Base-by-base conservation (phyloP, 208 protist genomes). In the Leishmania major region DNA sequence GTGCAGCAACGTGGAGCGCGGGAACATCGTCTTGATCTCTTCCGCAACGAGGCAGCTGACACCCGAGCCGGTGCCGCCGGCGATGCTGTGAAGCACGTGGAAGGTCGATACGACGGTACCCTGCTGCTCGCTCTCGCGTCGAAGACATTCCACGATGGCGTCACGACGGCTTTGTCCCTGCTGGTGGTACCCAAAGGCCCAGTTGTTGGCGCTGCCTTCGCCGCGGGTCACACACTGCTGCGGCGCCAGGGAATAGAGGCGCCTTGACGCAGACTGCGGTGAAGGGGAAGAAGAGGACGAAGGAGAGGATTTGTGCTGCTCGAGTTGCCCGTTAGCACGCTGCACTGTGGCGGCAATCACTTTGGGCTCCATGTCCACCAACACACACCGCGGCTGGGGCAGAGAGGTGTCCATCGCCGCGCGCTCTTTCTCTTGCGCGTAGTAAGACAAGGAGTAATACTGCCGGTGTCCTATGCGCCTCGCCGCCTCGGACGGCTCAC, bases 301-400 rank as follows among this genome's bases (percentile, higher is more conserved):
- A 10, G 71, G 35, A 73, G 53, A 79, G 10, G 19, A 10, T 60
- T 51, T 11, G 67, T 77, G 40, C 7, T 15, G 31, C 37, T 40
- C 60, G 8, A 0, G 53, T 31, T 22, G 28, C 43, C 79, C 71
- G 64, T 86, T 89, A 35, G 64, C 75, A 17, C 83, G 86, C 53
- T 77, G 55, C 35, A 90, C 49, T 10, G 78, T 79, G 77, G 83
- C 53, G 59, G 88, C 72, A 55, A 98, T 92, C 0, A 95, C 96
- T 82, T 98, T 97, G 4, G 93, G 96, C 83, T 98, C 94, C 92
- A 96, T 97, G 75, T 98, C 96, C 35, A 98, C 89, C 82, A 97
- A 87, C 22, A 98, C 93, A 85, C 87, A 95, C 3, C 94, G 89
- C 8, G 96, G 91, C 57, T 92, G 80, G 17, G 91, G 92, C n/a